Evolutionary conservation across 495 filamentous ascomycete species (phyloP), one percentile per base, ranked within the genome.

Genomic region (Bacidia gigantensis): DNA sequence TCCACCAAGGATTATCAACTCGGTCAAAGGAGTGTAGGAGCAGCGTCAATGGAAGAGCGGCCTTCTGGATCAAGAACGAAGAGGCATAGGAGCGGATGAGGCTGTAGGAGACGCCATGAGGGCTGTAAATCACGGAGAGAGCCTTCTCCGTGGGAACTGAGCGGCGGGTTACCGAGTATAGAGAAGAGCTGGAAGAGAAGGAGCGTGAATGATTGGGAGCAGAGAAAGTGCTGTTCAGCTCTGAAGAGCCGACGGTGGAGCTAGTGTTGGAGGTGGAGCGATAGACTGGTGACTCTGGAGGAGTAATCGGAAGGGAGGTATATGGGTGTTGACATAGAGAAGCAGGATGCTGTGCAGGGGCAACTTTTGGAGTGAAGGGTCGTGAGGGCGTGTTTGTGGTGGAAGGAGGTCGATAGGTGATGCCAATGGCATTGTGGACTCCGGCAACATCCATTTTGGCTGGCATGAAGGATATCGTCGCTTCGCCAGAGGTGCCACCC

Each of bases 401-500:
- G 12, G 54, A 60, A 11, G 79, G 79, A 21, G 82, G 71, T 21
- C 74, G 71, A 59, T 86, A 86, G 0, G 81, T 87, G 24, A 87
- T 83, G 29, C 79, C 81, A 43, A 87, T 70, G 3, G 82, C 83
- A 10, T 73, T 75, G 58, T 86, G 82, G 1, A 85, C 56, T 20
- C 76, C 74, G 0, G 74, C 72, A 2, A 83, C 46, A 59, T 87
- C 81, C 41, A 69, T 58, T 59, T 75, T 78, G 32, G 80, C 75
- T 2, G 78, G 69, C 25, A 87, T 72, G 56, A 76, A 80, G 3
- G 81, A 72, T 10, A 87, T 69, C 14, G 81, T 84, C 9, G 82
- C 75, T 65, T 80, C 80, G 17, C 83, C 83, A 25, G 66, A 65
- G 35, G 64, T 57, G 9, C 76, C 75, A 26, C 60, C 64, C 9